Conservation (phyloP, 192 early-diverging fungal genomes). For the Rhizophlyctis rosea region DNA sequence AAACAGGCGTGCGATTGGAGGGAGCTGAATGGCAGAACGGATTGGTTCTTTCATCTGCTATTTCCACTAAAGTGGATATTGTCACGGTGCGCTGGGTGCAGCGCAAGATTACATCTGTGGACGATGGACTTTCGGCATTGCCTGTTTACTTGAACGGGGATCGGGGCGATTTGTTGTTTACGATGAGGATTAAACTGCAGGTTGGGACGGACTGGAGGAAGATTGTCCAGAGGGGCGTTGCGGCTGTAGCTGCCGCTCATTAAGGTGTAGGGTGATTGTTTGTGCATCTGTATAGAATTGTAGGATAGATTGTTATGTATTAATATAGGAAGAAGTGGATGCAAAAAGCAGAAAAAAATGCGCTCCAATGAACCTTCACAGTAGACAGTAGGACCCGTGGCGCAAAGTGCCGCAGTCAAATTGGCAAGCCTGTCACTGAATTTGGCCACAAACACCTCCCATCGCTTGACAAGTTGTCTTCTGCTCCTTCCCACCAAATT, state of each 20-base stretch:
- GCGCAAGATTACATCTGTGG: conserved; percentile 9
- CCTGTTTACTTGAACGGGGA: conserved; percentile 57
- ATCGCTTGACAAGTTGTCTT: no score
- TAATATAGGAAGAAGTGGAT: no score
- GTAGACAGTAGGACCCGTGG: no score
- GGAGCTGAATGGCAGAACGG: conserved; percentile 36
- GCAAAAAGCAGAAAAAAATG: no score
- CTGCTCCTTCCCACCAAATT: no score
- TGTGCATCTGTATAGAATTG: background rate
- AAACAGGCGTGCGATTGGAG: conserved; percentile 40
- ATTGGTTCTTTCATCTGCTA: conserved; percentile 27
- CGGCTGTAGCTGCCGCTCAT: conserved; percentile 23
- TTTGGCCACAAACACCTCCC: no score
- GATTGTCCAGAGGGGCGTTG: conserved; percentile 42
- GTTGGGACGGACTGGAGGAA: conserved; percentile 15
- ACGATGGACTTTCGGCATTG: conserved; percentile 5
- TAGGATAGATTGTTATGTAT: no score
- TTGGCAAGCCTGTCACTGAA: no score
- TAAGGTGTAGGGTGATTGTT: background rate
- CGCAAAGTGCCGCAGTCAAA: no score
- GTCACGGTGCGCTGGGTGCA: conserved; percentile 29
- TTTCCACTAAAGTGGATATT: conserved; percentile 15
- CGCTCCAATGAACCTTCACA: no score
- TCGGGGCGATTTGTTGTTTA: conserved; percentile 48
- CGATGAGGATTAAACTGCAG: conserved; percentile 30